phyloP scores from a whole-genome alignment of 78 protist species.

The Cyanophora paradoxa region DNA sequence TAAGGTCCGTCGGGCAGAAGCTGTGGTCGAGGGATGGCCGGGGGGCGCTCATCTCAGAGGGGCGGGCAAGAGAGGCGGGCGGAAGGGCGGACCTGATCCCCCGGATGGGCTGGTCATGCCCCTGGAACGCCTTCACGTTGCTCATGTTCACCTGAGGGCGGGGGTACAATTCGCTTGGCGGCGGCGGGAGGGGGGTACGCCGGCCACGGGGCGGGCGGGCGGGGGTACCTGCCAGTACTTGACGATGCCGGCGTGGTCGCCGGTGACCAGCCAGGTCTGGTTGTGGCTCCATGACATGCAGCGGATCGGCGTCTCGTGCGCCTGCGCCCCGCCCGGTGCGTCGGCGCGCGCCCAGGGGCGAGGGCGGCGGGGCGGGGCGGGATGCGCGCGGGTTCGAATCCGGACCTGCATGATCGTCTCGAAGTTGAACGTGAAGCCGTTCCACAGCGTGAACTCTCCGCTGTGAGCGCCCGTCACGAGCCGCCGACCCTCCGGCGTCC shows the following conservation, averaged over 20 bases:
- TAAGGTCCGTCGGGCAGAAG: constrained; percentile 23
- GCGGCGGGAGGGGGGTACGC: too few species aligned
- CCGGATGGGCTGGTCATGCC: constrained; percentile 60
- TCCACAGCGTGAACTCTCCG: constrained; percentile 90
- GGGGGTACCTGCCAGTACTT: constrained; percentile 93
- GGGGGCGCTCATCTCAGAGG: background rate
- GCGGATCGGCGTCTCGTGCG: constrained; percentile 81
- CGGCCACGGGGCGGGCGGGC: too few species aligned
- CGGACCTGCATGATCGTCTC: constrained; percentile 74
- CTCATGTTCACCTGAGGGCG: too few species aligned
- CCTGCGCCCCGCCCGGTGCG: too few species aligned
- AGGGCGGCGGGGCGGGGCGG: too few species aligned
- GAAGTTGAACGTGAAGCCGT: constrained; percentile 83
- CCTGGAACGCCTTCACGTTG: constrained; percentile 66
- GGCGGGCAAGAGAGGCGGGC: background rate
- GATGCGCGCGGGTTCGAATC: too few species aligned
- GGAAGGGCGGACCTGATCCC: background rate
- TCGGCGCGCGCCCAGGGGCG: too few species aligned
- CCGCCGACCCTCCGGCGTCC: constrained; percentile 83
- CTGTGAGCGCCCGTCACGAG: constrained; percentile 66
- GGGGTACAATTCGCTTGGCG: too few species aligned
- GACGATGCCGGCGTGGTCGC: constrained; percentile 72
- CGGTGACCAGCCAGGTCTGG: constrained; percentile 75
- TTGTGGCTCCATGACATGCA: constrained; percentile 80
- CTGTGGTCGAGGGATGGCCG: too few species aligned